Evolutionary conservation across 768 basidiomycete species (phyloP), one percentile per base, ranked within the genome.

Genomic region (Termitomyces sp.): DNA sequence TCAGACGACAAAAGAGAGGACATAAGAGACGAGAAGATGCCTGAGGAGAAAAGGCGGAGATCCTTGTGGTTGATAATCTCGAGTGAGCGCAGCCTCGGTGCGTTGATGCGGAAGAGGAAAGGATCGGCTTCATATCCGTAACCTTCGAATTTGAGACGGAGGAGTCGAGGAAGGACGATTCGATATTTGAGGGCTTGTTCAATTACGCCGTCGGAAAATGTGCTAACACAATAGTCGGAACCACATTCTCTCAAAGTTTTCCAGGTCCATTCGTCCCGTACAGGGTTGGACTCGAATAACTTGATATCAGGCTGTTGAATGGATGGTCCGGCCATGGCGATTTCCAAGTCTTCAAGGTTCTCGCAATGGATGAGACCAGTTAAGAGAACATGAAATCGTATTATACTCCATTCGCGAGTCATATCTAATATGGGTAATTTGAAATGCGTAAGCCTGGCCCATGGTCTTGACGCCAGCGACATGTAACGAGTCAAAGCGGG

Each of bases 381-480:
- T 20, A 61, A 13, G 13, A 61, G 31, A 27, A 27, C 27, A 27
- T 27, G 8, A 11, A 33, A 33, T 16, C 16, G 6, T 5, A 16
- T 39, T 6, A 6, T 16, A 16, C 6, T 18, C 5, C 1, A 16
- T 1, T 39, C 37, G 16, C 6, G 1, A 16, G 6, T 16, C 15
- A 39, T 6, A 2, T 30, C 3, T 1, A 34, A 7, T 7, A 31
- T 0, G 1, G 61, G 54, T 30, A 61, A 42, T 34, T 57, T 47
- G 34, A 62, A 6, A n/a, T 59, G 61, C 1, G 58, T 62, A 42
- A 62, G 33, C 7, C n/a, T 2, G 2, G 24, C 22, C 58, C 58
- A 62, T 12, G 54, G 46, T 2, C 20, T 53, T 36, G 22, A 11
- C 31, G n/a, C 1, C 11, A 20, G n/a, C 15, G 7, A 47, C 16